Evolutionary conservation across 495 filamentous ascomycete species (phyloP).

Genomic region (Lentithecium fluviatile): DNA sequence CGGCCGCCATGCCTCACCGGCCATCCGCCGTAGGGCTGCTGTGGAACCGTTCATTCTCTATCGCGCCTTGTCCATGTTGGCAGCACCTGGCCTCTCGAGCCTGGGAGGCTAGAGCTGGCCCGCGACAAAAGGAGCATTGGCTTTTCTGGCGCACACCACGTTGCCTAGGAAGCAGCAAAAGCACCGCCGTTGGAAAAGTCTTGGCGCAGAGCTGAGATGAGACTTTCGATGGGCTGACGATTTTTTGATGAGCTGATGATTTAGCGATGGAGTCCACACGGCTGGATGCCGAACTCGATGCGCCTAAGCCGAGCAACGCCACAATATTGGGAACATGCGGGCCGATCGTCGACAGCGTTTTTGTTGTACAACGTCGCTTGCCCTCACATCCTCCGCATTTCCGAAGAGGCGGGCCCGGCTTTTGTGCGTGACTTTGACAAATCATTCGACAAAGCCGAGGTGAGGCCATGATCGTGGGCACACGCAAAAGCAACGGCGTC

Average conservation of each 20-base stretch:
- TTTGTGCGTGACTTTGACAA: no score
- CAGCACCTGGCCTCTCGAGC: neutral
- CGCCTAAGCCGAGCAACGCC: slow-evolving; percentile 8
- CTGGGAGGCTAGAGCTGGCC: neutral
- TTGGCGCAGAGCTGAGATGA: slow-evolving; percentile 17
- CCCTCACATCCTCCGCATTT: no score
- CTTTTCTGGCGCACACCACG: neutral
- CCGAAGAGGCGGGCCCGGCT: no score
- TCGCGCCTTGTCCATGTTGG: neutral
- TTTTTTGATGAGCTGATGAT: neutral
- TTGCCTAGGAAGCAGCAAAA: neutral
- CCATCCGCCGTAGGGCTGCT: no score
- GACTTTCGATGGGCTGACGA: neutral
- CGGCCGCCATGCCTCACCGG: neutral
- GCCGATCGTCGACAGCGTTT: no score
- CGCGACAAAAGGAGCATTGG: neutral
- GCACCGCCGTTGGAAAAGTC: neutral
- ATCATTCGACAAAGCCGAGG: no score
- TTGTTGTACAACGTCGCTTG: no score
- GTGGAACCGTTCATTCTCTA: no score
- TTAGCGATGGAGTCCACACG: slow-evolving; percentile 13
- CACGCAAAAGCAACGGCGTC: no score
- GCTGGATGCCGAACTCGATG: neutral
- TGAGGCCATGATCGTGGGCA: no score
- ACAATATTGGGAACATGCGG: slow-evolving; percentile 16